These are phyloP conservation scores for Lasiodiplodia hormozganensis DNA, from an alignment of 2,329 filamentous ascomycete genomes.

Conservation along the genomic window DNA sequence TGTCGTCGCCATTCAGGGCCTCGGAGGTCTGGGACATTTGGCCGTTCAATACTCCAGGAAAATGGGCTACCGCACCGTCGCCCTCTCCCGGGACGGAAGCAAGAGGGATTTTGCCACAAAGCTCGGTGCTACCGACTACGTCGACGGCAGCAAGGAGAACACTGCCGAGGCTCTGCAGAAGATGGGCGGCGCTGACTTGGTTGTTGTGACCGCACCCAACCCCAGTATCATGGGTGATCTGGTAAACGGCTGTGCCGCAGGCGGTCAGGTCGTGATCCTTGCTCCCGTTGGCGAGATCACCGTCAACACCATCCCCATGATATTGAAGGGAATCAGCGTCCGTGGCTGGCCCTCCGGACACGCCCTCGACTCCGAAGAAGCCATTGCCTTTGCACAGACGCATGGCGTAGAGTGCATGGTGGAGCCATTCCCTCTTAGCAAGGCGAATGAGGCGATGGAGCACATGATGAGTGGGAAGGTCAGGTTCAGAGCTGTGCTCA, in stretches of 20 bases:
- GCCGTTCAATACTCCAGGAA: constrained; percentile 61
- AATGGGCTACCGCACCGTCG: constrained; percentile 61
- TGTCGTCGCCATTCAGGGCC: constrained; percentile 59
- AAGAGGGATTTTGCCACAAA: constrained; percentile 63
- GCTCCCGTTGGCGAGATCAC: constrained; percentile 57
- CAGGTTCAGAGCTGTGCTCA: constrained; percentile 59
- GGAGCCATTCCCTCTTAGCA: constrained; percentile 60
- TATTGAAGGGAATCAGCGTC: constrained; percentile 56
- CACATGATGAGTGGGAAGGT: constrained; percentile 59
- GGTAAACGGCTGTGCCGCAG: constrained; percentile 59
- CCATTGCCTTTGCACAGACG: constrained; percentile 57
- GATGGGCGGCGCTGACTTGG: constrained; percentile 67
- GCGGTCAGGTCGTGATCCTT: constrained; percentile 67
- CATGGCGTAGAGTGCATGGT: constrained; percentile 60
- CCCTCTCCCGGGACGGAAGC: constrained; percentile 54
- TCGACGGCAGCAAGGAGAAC: constrained; percentile 61
- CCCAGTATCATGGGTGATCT: constrained; percentile 61
- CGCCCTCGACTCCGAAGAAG: constrained; percentile 60
- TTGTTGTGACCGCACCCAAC: constrained; percentile 70
- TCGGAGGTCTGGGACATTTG: constrained; percentile 61
- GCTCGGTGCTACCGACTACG: constrained; percentile 64
- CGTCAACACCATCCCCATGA: constrained; percentile 52
- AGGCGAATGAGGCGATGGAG: constrained; percentile 58
- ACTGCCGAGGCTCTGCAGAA: constrained; percentile 57
- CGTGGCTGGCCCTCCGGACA: constrained; percentile 62